A percentile compares a stretch with the other conserved stretches of the same genome.
These are phyloP conservation scores for Trichoderma koningii DNA, from an alignment of 2,329 filamentous ascomycete genomes.

Conservation along the genomic window DNA sequence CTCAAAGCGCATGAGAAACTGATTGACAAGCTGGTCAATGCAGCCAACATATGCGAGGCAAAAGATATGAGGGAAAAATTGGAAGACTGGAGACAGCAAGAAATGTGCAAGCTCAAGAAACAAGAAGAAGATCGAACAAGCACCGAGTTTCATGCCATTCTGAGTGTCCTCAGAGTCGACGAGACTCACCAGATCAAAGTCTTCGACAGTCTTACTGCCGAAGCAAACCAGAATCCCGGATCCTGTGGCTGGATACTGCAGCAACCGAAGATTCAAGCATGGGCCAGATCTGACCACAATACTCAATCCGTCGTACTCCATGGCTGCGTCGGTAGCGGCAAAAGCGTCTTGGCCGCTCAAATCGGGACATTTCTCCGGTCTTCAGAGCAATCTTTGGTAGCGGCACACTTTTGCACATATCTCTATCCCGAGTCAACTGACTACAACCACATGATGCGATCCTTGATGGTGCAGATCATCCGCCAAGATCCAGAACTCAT, in stretches of 20 bases:
- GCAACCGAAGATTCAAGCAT: slow-evolving; percentile 34
- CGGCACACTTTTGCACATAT: slow-evolving; percentile 42
- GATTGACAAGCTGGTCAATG: slow-evolving; percentile 11
- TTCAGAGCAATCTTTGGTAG: slow-evolving; percentile 28
- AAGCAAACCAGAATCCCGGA: slow-evolving; percentile 35
- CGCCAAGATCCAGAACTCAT: slow-evolving; percentile 31
- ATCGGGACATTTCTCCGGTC: slow-evolving; percentile 37
- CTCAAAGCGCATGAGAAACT: slow-evolving; percentile 15
- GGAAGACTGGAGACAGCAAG: slow-evolving; percentile 17
- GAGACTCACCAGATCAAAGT: slow-evolving; percentile 38
- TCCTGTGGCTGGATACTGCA: slow-evolving; percentile 42
- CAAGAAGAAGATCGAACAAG: slow-evolving; percentile 7
- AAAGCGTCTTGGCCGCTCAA: slow-evolving; percentile 40
- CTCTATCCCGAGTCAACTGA: slow-evolving; percentile 36
- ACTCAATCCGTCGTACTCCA: slow-evolving; percentile 38
- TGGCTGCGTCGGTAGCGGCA: slow-evolving; percentile 42
- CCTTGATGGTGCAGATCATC: slow-evolving; percentile 39
- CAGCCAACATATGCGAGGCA: not conserved
- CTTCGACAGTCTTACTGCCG: slow-evolving; percentile 34
- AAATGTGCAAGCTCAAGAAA: not conserved
- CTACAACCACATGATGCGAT: slow-evolving; percentile 40
- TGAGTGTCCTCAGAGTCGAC: slow-evolving; percentile 38
- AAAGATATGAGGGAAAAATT: not conserved
- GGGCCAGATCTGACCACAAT: slow-evolving; percentile 33
- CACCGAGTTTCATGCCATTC: slow-evolving; percentile 27